Evolutionary conservation across 345 rosid genomes (phyloP).

Genomic region (Eucalyptus victrix): DNA sequence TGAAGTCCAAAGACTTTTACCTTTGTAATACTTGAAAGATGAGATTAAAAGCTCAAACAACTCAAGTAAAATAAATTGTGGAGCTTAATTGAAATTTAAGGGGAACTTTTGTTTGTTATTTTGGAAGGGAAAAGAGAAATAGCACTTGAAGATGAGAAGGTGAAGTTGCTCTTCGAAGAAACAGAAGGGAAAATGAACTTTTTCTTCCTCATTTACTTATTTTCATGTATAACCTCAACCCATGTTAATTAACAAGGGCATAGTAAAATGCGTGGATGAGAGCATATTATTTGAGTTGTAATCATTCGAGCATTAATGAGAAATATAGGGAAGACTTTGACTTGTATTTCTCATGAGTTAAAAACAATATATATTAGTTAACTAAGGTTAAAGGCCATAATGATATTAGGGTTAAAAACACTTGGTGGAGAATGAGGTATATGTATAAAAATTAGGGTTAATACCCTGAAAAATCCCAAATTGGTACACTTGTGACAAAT

Average conservation of each 20-base stretch:
- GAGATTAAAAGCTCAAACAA: background rate
- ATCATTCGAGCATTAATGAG: background rate
- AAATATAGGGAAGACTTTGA: background rate
- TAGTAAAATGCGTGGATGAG: background rate
- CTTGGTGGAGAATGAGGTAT: background rate
- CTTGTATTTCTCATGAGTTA: background rate
- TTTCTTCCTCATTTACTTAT: background rate
- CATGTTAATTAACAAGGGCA: background rate
- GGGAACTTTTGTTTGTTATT: fast-evolving
- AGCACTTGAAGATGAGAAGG: background rate
- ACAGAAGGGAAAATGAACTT: background rate
- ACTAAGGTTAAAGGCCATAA: background rate
- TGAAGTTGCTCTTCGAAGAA: background rate
- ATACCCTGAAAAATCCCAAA: no score
- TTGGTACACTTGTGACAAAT: no score
- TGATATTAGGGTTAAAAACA: background rate
- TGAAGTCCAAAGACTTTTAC: background rate
- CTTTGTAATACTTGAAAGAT: background rate
- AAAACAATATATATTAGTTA: no score
- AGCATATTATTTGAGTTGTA: background rate
- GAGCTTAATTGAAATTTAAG: background rate
- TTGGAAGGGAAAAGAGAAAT: background rate
- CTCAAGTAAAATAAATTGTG: background rate
- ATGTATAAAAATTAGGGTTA: no score
- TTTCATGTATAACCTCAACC: background rate